Evolutionary conservation across 768 basidiomycete species (phyloP), one percentile per base, ranked within the genome.

Genomic region (Daedaleopsis sinensis): DNA sequence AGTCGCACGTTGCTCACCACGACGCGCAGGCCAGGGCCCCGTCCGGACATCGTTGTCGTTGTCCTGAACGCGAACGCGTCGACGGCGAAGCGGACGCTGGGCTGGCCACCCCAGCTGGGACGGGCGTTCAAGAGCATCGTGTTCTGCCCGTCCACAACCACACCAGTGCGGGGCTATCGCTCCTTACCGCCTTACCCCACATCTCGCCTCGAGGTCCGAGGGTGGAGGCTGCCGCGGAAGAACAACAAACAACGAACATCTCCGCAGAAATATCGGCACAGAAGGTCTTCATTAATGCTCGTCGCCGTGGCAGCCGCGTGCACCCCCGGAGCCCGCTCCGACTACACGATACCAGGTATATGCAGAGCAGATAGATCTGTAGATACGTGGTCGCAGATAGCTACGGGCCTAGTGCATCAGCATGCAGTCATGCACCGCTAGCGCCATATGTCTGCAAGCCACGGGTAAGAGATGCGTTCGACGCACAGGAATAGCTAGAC

Each of bases 241-340:
- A 19, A 37, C 11, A n/a, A n/a, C n/a, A 39, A 38, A 44, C 18
- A 4, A 27, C 11, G 58, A 46, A 55, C 27, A 12, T 37, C 39
- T 43, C 3, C 56, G 55, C 55, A 53, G 44, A 50, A 57, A 52
- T 39, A 7, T 62, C 61, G 61, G 61, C 16, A 35, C 1, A 7
- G 27, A 32, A 32, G 27, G 27, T 32, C 27, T 32, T 32, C 27
- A 32, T 32, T 32, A 32, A 32, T 23, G 52, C 2, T 39, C 37
- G 52, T 53, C 38, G 52, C 38, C 52, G 52, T 53, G 52, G 52
- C 38, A 53, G 35, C 52, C 50, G 16, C 32, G 37, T 37, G 38
- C 52, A 11, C 21, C 16, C 19, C 42, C 32, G 53, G 39, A 38
- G 39, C 16, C 49, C 27, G 42, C 19, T 23, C n/a, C 35, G 24